Percentiles rank a stretch among this genome's conserved stretches.
Conservation (phyloP, 805 yeast genomes). For the Saccharomyces mikatae region DNA sequence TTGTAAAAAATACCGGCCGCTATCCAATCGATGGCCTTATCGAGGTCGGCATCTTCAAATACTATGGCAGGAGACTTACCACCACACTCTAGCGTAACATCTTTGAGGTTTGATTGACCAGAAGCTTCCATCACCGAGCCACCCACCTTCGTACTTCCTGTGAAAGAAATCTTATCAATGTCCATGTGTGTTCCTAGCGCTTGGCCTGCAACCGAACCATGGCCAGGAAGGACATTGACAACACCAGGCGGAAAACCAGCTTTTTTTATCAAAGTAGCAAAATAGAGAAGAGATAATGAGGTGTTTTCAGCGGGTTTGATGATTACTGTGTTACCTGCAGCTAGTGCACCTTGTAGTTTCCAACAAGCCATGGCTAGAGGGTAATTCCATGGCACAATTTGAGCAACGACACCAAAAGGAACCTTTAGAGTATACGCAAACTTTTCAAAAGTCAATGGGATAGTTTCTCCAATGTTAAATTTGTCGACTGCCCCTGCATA, state of each 20-base stretch:
- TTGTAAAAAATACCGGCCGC: constrained; percentile 45
- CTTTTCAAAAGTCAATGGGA: constrained; percentile 50
- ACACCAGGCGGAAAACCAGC: constrained; percentile 41
- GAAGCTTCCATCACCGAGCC: constrained; percentile 33
- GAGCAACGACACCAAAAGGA: constrained; percentile 43
- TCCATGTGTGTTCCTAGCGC: constrained; percentile 35
- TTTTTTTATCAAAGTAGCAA: constrained; percentile 33
- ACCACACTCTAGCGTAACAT: constrained; percentile 45
- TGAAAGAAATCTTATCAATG: constrained; percentile 41
- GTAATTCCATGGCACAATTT: constrained; percentile 42
- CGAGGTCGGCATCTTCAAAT: constrained; percentile 37
- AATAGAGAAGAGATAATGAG: constrained; percentile 35
- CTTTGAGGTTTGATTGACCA: constrained; percentile 34
- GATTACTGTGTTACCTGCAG: constrained; percentile 37
- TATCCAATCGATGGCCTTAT: constrained; percentile 38
- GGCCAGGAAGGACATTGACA: constrained; percentile 36
- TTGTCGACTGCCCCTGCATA: constrained; percentile 67
- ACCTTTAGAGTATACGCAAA: constrained; percentile 41
- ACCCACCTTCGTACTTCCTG: constrained; percentile 41
- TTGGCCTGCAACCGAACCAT: constrained; percentile 34
- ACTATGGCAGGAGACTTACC: constrained; percentile 42
- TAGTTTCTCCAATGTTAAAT: constrained; percentile 45
- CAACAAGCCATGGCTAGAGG: constrained; percentile 40
- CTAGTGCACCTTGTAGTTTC: constrained; percentile 46
- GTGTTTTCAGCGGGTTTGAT: constrained; percentile 40